Evolutionary conservation across 2,329 filamentous ascomycete species (phyloP), one percentile per base, ranked within the genome.

Genomic region (Cadophora luteo-olivacea): DNA sequence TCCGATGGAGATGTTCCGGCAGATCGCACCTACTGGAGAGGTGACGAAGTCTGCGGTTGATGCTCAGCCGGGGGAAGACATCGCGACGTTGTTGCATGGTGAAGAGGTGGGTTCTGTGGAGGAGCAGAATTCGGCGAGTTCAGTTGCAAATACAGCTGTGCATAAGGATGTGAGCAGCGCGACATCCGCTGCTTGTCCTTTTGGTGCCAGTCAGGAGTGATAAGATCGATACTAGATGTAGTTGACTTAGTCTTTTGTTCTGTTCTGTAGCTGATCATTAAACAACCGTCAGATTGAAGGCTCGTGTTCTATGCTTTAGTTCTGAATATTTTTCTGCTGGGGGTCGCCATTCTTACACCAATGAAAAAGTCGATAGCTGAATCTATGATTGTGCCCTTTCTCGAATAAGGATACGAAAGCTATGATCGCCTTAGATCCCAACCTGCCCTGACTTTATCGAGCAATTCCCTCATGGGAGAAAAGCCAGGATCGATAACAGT

Each of bases 1-100:
- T 73, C 87, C 89, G 0, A 79, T 89, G 75, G 84, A 88, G 51
- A 89, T 91, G 87, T 91, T 91, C 75, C 81, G 87, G 5, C 88
- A 91, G 79, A 90, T 91, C 61, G 83, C 84, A 1, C 82, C 83
- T 0, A 73, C 82, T 16, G 84, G 84, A 3, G 63, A 54, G 14
- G 68, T 73, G 3, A 69, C 73, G 3, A 74, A 67, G 57, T 65
- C 63, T 0, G 24, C 14, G 4, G 11, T 33, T 16, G 29, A 51
- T 5, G 55, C 49, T 14, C 54, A 48, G 2, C 7, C 45, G 8
- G 68, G 68, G 4, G 51, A 69, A 29, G 70, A 74, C 51, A 32
- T 71, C 7, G 66, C 70, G 22, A 64, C 69, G 7, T 65, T 67
- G n/a, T 61, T 74, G 22, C 65, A 71, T 61, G 72, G 68, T 9